Conservation (phyloP, 2,329 filamentous ascomycete species). For the Cordyceps tenuipes region DNA sequence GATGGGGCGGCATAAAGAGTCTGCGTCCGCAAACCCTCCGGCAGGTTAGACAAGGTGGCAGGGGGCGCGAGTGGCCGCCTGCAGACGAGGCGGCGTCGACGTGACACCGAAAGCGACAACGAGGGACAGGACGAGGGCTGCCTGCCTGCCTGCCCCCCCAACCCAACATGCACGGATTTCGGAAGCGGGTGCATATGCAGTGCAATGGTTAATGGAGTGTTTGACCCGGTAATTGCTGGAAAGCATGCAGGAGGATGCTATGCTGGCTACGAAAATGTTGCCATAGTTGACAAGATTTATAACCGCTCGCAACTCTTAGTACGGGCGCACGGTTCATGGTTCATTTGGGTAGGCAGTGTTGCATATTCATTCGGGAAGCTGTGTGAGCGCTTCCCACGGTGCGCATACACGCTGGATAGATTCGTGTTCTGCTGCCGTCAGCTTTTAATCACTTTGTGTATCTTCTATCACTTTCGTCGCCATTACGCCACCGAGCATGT, state of each 20-base stretch:
- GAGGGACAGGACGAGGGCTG: too few relatives aligned
- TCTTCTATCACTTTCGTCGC: background rate
- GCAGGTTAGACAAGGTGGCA: background rate
- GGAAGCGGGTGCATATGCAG: background rate
- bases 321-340: too few relatives aligned
- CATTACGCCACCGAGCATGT: background rate
- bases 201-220: background rate
- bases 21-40: background rate
- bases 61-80: background rate
- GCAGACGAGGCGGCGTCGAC: background rate
- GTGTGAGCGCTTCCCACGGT: too few relatives aligned
- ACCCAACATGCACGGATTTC: background rate
- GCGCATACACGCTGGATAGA: too few relatives aligned
- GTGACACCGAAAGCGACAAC: background rate
- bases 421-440: background rate
- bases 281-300: too few relatives aligned
- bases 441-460: background rate
- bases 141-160: background rate
- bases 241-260: too few relatives aligned
- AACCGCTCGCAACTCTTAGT: too few relatives aligned
- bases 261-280: too few relatives aligned
- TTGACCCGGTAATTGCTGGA: background rate
- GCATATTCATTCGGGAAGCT: too few relatives aligned
- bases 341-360: too few relatives aligned
- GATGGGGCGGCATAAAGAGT: background rate